Evolutionary conservation across 345 rosid genomes (phyloP).

Genomic region (Salix viminalis): DNA sequence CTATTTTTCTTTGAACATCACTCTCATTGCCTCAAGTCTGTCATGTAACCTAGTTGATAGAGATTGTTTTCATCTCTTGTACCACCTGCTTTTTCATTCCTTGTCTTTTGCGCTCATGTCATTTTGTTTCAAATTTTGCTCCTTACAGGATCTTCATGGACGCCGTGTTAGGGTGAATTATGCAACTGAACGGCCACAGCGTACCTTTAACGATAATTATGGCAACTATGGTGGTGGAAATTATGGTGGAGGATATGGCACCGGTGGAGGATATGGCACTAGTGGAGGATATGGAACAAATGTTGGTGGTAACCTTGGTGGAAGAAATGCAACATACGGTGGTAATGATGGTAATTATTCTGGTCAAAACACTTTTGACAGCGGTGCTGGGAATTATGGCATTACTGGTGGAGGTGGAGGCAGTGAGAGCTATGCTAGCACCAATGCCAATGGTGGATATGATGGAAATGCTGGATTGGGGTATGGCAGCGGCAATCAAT

Average conservation of each 20-base stretch:
- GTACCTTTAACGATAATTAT: neutral
- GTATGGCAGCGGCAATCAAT: conserved; percentile 23
- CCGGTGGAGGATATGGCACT: conserved; percentile 5
- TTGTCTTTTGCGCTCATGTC: neutral
- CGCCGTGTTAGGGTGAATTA: conserved; percentile 69
- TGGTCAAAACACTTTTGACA: conserved; percentile 6
- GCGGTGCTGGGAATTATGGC: conserved; percentile 21
- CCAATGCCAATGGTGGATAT: conserved; percentile 30
- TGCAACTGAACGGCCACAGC: conserved; percentile 63
- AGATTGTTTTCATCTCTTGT: neutral
- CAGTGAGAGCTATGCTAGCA: conserved; percentile 15
- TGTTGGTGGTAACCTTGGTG: conserved; percentile 11
- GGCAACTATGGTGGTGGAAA: conserved; percentile 13
- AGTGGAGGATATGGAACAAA: conserved; percentile 14
- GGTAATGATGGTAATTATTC: neutral
- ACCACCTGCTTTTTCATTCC: neutral
- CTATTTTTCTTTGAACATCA: neutral
- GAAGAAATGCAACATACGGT: conserved; percentile 9
- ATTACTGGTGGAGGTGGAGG: conserved; percentile 26
- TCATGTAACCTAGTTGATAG: neutral
- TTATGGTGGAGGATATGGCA: conserved; percentile 19
- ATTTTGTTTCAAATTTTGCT: neutral
- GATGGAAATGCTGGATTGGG: conserved; percentile 24
- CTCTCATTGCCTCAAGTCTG: neutral
- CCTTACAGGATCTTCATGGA: conserved; percentile 69